A percentile compares a stretch with the other conserved stretches of the same genome.
These are phyloP conservation scores for Ganoderma boninense DNA, from an alignment of 1,284 basidiomycete species.

Conservation along the genomic window DNA sequence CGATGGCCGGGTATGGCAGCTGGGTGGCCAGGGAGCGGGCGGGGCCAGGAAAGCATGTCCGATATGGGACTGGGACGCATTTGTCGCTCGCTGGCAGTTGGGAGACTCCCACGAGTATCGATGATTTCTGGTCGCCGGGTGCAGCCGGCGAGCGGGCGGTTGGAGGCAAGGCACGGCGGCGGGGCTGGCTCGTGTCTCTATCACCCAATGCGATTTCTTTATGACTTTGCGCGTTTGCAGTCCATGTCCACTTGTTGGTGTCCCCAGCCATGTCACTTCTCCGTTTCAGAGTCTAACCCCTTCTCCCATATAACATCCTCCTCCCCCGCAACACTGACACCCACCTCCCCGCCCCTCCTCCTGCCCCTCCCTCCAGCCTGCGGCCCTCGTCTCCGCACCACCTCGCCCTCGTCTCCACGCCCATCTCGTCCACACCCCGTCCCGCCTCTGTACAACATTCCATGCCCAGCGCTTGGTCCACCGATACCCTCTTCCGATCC, in stretches of 20 bases:
- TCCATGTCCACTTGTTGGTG: conserved; percentile 36
- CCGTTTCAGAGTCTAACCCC: conserved; percentile 39
- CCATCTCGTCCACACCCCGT: conserved; percentile 8
- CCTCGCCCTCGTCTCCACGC: conserved; percentile 23
- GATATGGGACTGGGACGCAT: conserved; percentile 22
- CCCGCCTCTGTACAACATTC: conserved; percentile 15
- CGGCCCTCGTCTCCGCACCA: conserved; percentile 11
- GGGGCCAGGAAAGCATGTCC: conserved; percentile 19
- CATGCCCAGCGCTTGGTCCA: conserved; percentile 30
- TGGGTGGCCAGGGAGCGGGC: conserved; percentile 23
- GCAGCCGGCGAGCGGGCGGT: conserved; percentile 12
- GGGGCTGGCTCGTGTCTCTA: conserved; percentile 37
- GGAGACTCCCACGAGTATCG: conserved; percentile 21
- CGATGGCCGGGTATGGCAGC: conserved; percentile 35
- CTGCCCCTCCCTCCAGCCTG: conserved; percentile 14
- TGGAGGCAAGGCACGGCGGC: conserved; percentile 35
- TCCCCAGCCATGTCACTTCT: conserved; percentile 39
- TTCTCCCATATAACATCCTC: conserved; percentile 34
- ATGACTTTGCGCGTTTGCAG: conserved; percentile 37
- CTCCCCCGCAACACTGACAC: conserved; percentile 19
- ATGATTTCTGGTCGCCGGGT: conserved; percentile 10
- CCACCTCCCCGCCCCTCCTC: conserved; percentile 20
- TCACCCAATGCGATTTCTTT: conserved; percentile 27
- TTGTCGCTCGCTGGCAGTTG: conserved; percentile 11
- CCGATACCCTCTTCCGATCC: conserved; percentile 30